Base-by-base conservation (phyloP, 441 rosid genomes). In the Croton laevigatus region DNA sequence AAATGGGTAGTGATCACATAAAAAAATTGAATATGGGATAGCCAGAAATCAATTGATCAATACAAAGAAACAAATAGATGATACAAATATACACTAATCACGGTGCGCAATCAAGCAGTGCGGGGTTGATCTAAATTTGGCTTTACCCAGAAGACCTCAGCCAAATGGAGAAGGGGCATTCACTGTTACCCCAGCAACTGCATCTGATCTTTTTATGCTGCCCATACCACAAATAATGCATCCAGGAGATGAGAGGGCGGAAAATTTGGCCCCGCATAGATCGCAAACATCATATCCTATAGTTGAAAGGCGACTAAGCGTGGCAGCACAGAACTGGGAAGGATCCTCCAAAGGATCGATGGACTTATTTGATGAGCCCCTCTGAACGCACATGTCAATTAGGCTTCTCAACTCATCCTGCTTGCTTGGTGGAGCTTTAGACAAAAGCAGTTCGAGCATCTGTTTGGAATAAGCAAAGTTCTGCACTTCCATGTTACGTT, bases 191-290 rank as follows among this genome's bases (percentile, higher is more conserved):
- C 59, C 59, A 10, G 59, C 77, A 19, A 89, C 80, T 16, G 98
- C 96, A 74, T 92, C 99, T 32, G 99, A 94, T 66, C 99, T 81
- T 80, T 90, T 88, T 51, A 94, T 89, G 65, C 90, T 88, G 80
- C 99, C 99, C 99, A 95, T 92, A 59, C 99, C 99, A 72, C 99
- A 96, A 34, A 91, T 91, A 54, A 96, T 87, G 86, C 99, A 96
- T 40, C 97, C 98, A 5, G 97, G 94, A 0, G 98, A 37, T 6
- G 97, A 86, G 59, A 91, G 85, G 14, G 99, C 99, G 0, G 99
- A 91, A 78, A 96, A 96, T 79, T 96, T 96, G 48, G 97, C 91
- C 16, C 98, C 97, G 70, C 98, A 96, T 38, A 93, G 91, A 87
- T 93, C 98, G 5, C 98, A 96, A 55, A 93, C 97, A 77, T 93